Percentiles rank a stretch among this genome's conserved stretches.
These are phyloP conservation scores for Phytopythium montanum DNA, from an alignment of 352 stramenopile genomes.

Conservation along the genomic window DNA sequence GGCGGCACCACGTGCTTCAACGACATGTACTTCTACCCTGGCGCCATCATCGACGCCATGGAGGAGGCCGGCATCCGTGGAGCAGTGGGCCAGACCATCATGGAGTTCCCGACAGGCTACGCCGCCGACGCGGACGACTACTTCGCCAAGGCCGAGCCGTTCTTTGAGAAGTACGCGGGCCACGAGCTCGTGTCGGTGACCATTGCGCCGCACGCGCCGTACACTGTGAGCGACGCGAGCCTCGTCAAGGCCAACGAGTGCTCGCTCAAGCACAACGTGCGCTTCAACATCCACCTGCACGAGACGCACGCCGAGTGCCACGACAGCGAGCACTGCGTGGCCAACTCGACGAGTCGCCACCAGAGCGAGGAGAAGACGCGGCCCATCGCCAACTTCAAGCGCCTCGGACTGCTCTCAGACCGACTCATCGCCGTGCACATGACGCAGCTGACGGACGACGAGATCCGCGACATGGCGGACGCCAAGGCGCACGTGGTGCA, in stretches of 20 bases:
- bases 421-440: conserved; percentile 79
- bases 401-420: conserved; percentile 68
- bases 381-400: conserved; percentile 78
- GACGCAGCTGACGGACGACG: conserved; percentile 79
- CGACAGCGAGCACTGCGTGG: conserved; percentile 65
- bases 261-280: conserved; percentile 50
- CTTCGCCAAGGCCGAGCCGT: conserved; percentile 60
- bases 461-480: conserved; percentile 66
- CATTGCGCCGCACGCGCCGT: conserved; percentile 83
- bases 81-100: conserved; percentile 57
- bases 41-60: conserved; percentile 48
- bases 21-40: conserved; percentile 90
- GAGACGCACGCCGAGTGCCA: conserved; percentile 79
- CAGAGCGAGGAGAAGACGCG: conserved; percentile 68
- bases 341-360: conserved; percentile 78
- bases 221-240: conserved; percentile 74
- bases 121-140: conserved; percentile 57
- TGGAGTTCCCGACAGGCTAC: conserved; percentile 78
- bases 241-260: conserved; percentile 38
- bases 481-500: conserved; percentile 72
- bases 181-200: conserved; percentile 61
- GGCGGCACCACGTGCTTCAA: conserved; percentile 88
- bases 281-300: conserved; percentile 85
- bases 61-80: conserved; percentile 67
- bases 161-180: conserved; percentile 62